A percentile compares a stretch with the other conserved stretches of the same genome.
phyloP scores from a whole-genome alignment of 495 filamentous ascomycete genomes.

The Trichoderma parareesei region DNA sequence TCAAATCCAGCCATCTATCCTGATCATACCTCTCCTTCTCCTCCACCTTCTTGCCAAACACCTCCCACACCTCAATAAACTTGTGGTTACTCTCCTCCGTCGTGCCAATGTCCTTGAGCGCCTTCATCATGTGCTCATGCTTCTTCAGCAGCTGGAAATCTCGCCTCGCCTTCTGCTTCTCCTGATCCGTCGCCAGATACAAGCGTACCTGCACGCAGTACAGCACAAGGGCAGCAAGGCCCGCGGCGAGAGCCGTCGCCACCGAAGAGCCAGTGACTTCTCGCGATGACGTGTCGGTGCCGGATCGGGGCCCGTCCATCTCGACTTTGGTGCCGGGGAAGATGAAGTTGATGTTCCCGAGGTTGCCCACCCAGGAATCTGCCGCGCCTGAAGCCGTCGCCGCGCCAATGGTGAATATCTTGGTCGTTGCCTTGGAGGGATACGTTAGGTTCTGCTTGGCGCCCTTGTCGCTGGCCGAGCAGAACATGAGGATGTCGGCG shows the following conservation, averaged over 20 bases:
- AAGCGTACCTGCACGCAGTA: slow-evolving; percentile 19
- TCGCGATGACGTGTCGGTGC: background rate
- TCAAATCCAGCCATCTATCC: slow-evolving; percentile 12
- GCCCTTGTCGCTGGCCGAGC: slow-evolving; percentile 17
- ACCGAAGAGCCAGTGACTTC: slow-evolving; percentile 18
- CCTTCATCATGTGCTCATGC: slow-evolving; percentile 22
- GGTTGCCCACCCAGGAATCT: slow-evolving; percentile 19
- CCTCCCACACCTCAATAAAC: slow-evolving; percentile 22
- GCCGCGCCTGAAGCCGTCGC: slow-evolving; percentile 18
- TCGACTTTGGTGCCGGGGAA: slow-evolving; percentile 22
- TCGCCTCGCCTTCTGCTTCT: slow-evolving; percentile 14
- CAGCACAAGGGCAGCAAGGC: slow-evolving; percentile 22
- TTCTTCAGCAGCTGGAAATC: slow-evolving; percentile 19
- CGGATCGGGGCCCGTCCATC: slow-evolving; percentile 2
- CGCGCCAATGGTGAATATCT: slow-evolving; percentile 18
- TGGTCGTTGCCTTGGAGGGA: background rate
- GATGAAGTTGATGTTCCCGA: slow-evolving; percentile 19
- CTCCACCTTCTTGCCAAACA: slow-evolving; percentile 17
- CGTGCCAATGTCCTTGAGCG: slow-evolving; percentile 19
- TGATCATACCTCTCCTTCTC: slow-evolving; percentile 15
- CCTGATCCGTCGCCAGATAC: background rate
- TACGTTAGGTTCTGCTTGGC: slow-evolving; percentile 12
- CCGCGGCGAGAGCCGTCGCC: slow-evolving; percentile 23
- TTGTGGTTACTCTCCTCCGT: slow-evolving; percentile 18
- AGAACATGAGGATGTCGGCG: slow-evolving; percentile 20